phyloP scores from a whole-genome alignment of 2,329 filamentous ascomycete genomes.

The Sarocladiaceae sp. region DNA sequence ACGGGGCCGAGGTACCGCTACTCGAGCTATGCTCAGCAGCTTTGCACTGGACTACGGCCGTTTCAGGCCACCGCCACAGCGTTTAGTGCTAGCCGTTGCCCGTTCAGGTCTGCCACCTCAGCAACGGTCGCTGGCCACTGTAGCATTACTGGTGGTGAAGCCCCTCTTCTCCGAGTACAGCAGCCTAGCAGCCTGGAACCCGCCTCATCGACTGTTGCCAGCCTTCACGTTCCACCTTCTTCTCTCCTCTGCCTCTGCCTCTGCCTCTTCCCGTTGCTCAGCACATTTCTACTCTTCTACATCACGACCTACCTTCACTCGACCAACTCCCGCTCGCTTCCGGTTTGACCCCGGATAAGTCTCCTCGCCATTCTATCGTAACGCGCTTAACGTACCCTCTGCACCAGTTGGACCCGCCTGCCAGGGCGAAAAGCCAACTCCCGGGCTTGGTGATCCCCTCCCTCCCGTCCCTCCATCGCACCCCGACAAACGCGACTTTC shows the following conservation, averaged over 20 bases:
- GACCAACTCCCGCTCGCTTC: not conserved
- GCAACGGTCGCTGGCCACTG: too few relatives aligned
- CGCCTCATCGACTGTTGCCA: not conserved
- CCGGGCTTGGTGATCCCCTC: constrained; percentile 9
- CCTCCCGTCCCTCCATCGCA: constrained; percentile 7
- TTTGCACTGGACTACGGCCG: too few relatives aligned
- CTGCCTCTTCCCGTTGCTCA: constrained; percentile 2
- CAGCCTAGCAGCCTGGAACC: not conserved
- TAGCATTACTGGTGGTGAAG: too few relatives aligned
- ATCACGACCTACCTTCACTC: not conserved
- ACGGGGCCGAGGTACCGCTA: not conserved
- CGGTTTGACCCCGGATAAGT: not conserved
- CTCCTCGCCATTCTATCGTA: not conserved
- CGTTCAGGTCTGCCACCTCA: too few relatives aligned
- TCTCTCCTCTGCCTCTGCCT: constrained; percentile 1
- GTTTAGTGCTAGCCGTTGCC: too few relatives aligned
- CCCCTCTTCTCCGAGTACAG: too few relatives aligned
- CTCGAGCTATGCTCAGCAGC: not conserved
- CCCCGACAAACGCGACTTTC: constrained; percentile 7
- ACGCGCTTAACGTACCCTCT: not conserved
- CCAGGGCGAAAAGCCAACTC: constrained; percentile 9
- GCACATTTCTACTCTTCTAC: not conserved
- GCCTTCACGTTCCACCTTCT: constrained; percentile 8
- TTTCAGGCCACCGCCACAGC: not conserved
- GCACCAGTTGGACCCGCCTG: constrained; percentile 7